Evolutionary conservation across 2,329 filamentous ascomycete species (phyloP), one percentile per base, ranked within the genome.

Genomic region (Rachicladosporium sp.): DNA sequence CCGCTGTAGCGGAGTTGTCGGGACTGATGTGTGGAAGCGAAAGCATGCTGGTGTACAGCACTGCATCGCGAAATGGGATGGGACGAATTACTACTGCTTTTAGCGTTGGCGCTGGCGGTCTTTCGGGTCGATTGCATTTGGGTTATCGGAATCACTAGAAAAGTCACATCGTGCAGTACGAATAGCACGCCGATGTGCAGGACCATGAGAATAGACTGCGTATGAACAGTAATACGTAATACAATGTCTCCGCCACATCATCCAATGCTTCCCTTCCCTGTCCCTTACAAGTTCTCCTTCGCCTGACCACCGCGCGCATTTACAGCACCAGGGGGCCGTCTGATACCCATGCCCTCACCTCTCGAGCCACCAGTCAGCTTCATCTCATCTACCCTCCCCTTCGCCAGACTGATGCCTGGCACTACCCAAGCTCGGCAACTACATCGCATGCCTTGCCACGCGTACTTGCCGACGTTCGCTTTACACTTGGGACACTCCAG

Each of bases 371-470:
- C 21, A 42, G 36, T 42, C 41, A 46, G 51, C 47, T 53, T 55
- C 33, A 70, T 64, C 52, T 93, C 80, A 58, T 96, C 91, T 30
- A 95, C 80, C 50, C 79, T 79, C 38, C 82, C 80, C 60, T 80
- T 83, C 39, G 86, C 80, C 45, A 96, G 68, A 45, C 82, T 89
- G 58, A 98, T 91, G 1, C 82, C 88, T 6, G 91, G 89, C 37
- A 87, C 83, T 13, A 95, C 73, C 89, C 91, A 96, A 46, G 80
- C 77, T 30, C 81, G 78, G 60, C 91, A 98, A 56, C 78, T 91
- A 65, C 91, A 98, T 58, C 78, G 79, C 71, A 95, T 81, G 10
- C 91, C 91, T 59, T 93, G 86, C 91, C 91, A 98, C 38, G 89
- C 83, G 57, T 95, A 98, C 52, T 91, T 83, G 31, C 91, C 91